These are phyloP conservation scores for Clarireedia monteithiana DNA, from an alignment of 2,329 filamentous ascomycete species.

Conservation along the genomic window DNA sequence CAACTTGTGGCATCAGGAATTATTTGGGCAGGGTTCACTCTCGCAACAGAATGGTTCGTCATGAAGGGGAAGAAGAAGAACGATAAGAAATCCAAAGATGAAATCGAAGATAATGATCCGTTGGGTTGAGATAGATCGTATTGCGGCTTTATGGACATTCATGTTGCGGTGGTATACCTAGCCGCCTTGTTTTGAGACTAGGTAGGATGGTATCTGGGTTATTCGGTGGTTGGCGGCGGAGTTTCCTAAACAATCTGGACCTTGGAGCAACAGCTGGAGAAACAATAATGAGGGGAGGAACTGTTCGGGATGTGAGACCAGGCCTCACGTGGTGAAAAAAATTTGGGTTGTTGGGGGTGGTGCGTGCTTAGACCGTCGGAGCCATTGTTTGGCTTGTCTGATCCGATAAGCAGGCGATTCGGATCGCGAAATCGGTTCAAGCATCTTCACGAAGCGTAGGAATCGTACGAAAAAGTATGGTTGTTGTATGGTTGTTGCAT, in stretches of 20 bases:
- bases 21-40: conserved; percentile 24
- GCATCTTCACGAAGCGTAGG: too few species aligned
- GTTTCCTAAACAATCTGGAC: background rate
- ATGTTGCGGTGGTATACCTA: too few species aligned
- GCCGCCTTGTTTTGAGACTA: too few species aligned
- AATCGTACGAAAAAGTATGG: too few species aligned
- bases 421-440: too few species aligned
- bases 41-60: conserved; percentile 15
- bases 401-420: too few species aligned
- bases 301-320: background rate
- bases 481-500: too few species aligned
- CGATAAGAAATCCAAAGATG: background rate
- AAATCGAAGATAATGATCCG: background rate
- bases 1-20: conserved; percentile 14
- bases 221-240: background rate
- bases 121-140: too few species aligned
- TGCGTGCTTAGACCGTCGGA: too few species aligned
- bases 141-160: too few species aligned
- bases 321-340: background rate
- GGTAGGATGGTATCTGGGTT: too few species aligned
- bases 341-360: background rate
- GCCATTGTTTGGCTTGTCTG: too few species aligned
- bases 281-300: background rate
- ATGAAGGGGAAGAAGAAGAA: background rate
- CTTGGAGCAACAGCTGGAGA: background rate